Conservation (phyloP, 495 filamentous ascomycete species). For the Hypoxylon cercidicola region DNA sequence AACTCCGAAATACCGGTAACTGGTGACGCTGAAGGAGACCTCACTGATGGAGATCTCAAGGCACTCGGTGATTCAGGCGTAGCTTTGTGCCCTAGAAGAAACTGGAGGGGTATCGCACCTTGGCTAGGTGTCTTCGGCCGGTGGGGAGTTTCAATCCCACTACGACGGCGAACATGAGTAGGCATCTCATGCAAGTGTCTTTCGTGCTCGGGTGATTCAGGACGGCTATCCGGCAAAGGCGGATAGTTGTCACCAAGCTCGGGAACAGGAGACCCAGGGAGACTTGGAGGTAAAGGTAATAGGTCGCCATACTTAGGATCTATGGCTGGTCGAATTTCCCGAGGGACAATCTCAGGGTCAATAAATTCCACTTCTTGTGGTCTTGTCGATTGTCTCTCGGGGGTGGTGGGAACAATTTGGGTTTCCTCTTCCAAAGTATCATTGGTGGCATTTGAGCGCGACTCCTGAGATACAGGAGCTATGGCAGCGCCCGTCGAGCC, state of each 20-base stretch:
- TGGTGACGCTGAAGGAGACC: slow-evolving; percentile 54
- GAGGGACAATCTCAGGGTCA: slow-evolving; percentile 62
- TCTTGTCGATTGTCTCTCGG: slow-evolving; percentile 36
- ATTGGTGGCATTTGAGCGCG: slow-evolving; percentile 55
- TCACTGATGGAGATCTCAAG: slow-evolving; percentile 31
- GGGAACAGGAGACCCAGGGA: slow-evolving; percentile 55
- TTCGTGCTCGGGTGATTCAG: slow-evolving; percentile 54
- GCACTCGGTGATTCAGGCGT: slow-evolving; percentile 55
- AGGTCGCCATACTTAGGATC: slow-evolving; percentile 66
- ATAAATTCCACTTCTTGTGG: slow-evolving; percentile 49
- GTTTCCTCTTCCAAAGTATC: slow-evolving; percentile 42
- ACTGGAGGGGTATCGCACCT: slow-evolving; percentile 62
- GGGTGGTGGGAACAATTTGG: slow-evolving; percentile 24
- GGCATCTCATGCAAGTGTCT: slow-evolving; percentile 39
- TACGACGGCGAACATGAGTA: slow-evolving; percentile 51
- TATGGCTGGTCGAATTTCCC: slow-evolving; percentile 64
- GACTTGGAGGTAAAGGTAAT: slow-evolving; percentile 64
- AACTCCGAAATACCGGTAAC: slow-evolving; percentile 40
- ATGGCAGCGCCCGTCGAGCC: slow-evolving; percentile 60
- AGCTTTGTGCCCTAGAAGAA: slow-evolving; percentile 57
- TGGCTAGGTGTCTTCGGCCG: slow-evolving; percentile 58
- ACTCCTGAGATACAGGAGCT: slow-evolving; percentile 54
- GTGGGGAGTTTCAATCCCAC: slow-evolving; percentile 46
- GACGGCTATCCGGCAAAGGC: slow-evolving; percentile 62
- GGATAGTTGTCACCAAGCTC: slow-evolving; percentile 52